Conservation (phyloP, 257 asterid species). For the Verbena officinalis region DNA sequence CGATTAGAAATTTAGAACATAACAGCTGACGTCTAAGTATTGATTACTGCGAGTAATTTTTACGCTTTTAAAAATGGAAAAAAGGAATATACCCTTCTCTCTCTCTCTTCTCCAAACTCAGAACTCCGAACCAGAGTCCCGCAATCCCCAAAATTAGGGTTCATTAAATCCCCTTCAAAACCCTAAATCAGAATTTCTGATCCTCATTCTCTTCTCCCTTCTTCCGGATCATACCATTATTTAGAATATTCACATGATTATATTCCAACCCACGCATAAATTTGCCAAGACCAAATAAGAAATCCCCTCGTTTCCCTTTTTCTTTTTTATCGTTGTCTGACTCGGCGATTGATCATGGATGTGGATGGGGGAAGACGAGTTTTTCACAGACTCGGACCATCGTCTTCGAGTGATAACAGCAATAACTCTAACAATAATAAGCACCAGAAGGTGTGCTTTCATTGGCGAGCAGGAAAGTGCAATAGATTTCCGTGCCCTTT, state of each 20-base stretch:
- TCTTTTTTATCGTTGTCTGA: not conserved
- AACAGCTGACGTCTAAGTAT: too few species aligned
- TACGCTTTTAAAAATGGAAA: too few species aligned
- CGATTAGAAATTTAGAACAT: too few species aligned
- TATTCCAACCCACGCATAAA: slow-evolving; percentile 13
- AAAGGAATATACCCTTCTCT: not conserved
- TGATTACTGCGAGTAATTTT: too few species aligned
- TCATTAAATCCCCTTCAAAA: slow-evolving; percentile 27
- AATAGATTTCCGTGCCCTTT: slow-evolving; percentile 70
- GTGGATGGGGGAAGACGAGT: slow-evolving; percentile 74
- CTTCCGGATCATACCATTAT: slow-evolving; percentile 9
- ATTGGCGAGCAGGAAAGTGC: slow-evolving; percentile 93
- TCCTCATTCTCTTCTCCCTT: not conserved
- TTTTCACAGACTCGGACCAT: slow-evolving; percentile 66
- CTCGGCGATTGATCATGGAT: slow-evolving; percentile 53
- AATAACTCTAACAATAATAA: slow-evolving; percentile 27
- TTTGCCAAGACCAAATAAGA: slow-evolving; percentile 11
- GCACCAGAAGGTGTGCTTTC: slow-evolving; percentile 72
- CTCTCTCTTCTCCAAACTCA: not conserved
- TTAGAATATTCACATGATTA: slow-evolving; percentile 32
- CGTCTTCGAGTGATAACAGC: slow-evolving; percentile 46
- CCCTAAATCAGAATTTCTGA: slow-evolving; percentile 27
- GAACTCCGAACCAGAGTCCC: slow-evolving; percentile 5
- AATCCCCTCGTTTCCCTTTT: not conserved
- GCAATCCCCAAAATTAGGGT: slow-evolving; percentile 41